phyloP scores from a whole-genome alignment of 768 basidiomycete genomes.

The Collybiopsis confluens region DNA sequence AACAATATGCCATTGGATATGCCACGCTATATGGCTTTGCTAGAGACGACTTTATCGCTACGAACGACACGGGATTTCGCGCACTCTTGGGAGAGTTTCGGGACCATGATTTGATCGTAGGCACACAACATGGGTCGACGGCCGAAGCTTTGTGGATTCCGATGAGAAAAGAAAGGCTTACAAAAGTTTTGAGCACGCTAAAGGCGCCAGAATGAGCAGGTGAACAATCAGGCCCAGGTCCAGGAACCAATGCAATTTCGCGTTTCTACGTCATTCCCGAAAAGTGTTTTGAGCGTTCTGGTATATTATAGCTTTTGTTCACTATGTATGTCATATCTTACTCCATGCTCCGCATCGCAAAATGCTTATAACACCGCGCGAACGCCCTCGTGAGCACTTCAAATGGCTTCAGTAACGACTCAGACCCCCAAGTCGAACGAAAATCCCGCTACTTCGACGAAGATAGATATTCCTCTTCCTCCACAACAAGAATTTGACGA shows the following conservation, averaged over 20 bases:
- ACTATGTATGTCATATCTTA: neutral
- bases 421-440: neutral
- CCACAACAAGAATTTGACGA: neutral
- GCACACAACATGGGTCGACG: constrained; percentile 36
- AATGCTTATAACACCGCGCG: neutral
- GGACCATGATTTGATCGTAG: constrained; percentile 84
- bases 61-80: constrained; percentile 79
- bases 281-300: neutral
- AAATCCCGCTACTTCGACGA: neutral
- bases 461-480: neutral
- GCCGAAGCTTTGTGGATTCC: constrained; percentile 85
- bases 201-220: constrained; percentile 1
- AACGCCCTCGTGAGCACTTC: neutral
- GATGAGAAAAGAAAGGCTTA: constrained; percentile 70
- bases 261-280: neutral
- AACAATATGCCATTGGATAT: constrained; percentile 56
- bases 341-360: neutral
- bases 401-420: neutral
- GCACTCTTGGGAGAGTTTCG: constrained; percentile 85
- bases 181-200: constrained; percentile 31
- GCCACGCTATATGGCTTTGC: constrained; percentile 71
- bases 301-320: too few species aligned
- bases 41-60: constrained; percentile 81
- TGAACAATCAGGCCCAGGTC: too few species aligned
- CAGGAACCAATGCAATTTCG: too few species aligned